Evolutionary conservation across 2,329 filamentous ascomycete genomes (phyloP), one percentile per base, ranked within the genome.

Genomic region (Coniella lustricola): DNA sequence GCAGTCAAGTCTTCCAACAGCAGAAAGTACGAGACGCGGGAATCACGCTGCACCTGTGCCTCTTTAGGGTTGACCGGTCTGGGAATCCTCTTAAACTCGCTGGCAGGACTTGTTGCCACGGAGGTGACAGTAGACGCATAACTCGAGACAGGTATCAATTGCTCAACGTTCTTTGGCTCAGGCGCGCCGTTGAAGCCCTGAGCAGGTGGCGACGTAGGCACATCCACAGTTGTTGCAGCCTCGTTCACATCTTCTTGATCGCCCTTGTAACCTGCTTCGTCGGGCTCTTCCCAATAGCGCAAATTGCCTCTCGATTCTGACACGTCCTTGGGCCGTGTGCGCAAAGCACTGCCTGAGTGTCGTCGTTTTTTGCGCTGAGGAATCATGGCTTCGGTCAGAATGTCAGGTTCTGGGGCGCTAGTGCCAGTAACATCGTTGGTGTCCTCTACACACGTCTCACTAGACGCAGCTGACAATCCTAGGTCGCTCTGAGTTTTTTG

Each of bases 1-100:
- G 91, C 87, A 1, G 93, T 98, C 41, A 98, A 76, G 63, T 98
- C 93, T 66, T 98, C 93, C 9, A 98, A 72, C 1, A 98, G 75
- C 13, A 98, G 72, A 63, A 98, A 98, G 62, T 91, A 95, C 59
- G 96, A 88, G 4, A 95, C 87, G 29, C 91, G 82, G 3, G 74
- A 74, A 49, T 79, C 75, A 13, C 68, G 69, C 58, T 78, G 76
- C 10, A 75, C 77, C 59, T 87, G 83, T 1, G 85, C 85, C 62
- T 89, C 84, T 64, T 89, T 89, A 1, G 86, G 86, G 58, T 90
- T 90, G 55, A 83, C 70, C 0, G 86, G 86, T 9, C 80, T 71
- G 21, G 75, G 71, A 9, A 82, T 72, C 56, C 68, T 70, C 46
- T 59, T 60, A 34, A 69, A 57, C 42, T 70, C 70, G 36, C 58